Evolutionary conservation across 2,329 filamentous ascomycete genomes (phyloP).

Genomic region (Cercospora janseana): DNA sequence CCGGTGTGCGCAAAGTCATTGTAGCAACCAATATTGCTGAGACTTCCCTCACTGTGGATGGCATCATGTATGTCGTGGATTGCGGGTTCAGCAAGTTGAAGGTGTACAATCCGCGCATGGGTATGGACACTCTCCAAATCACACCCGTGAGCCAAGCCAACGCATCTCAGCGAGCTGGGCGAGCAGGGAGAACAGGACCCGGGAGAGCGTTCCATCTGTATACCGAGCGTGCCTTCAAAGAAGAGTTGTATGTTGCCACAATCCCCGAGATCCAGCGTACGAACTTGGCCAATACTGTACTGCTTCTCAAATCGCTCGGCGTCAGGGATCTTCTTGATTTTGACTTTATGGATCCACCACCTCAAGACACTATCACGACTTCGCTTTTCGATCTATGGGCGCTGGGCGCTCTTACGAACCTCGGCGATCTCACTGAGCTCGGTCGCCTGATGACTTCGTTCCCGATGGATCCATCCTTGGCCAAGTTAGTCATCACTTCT

Average conservation of each 20-base stretch:
- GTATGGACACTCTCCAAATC: slow-evolving; percentile 97
- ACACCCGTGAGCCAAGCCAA: slow-evolving; percentile 98
- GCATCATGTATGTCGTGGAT: slow-evolving; percentile 99
- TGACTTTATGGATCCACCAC: slow-evolving; percentile 98
- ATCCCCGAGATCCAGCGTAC: slow-evolving; percentile 98
- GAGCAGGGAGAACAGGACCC: slow-evolving; percentile 89
- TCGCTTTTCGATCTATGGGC: slow-evolving; percentile 98
- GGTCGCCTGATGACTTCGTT: slow-evolving; percentile 95
- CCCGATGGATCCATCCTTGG: slow-evolving; percentile 94
- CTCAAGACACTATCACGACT: slow-evolving; percentile 95
- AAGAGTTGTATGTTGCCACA: slow-evolving; percentile 93
- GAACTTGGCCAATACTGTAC: slow-evolving; percentile 89
- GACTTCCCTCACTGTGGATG: slow-evolving; percentile 95
- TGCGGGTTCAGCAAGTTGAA: slow-evolving; percentile 96
- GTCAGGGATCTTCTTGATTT: slow-evolving; percentile 94
- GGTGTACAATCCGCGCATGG: slow-evolving; percentile 98
- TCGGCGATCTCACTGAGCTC: slow-evolving; percentile 84
- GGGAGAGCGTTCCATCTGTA: slow-evolving; percentile 93
- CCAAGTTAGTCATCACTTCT: slow-evolving; percentile 90
- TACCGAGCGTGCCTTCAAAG: slow-evolving; percentile 90
- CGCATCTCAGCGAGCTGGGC: slow-evolving; percentile 85
- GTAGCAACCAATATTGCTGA: slow-evolving; percentile 98
- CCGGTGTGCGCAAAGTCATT: slow-evolving; percentile 93
- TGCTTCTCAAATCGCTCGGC: slow-evolving; percentile 89
- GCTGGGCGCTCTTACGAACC: slow-evolving; percentile 85